Base-by-base conservation (phyloP, 2,329 filamentous ascomycete species). In the Fusarium hostae region DNA sequence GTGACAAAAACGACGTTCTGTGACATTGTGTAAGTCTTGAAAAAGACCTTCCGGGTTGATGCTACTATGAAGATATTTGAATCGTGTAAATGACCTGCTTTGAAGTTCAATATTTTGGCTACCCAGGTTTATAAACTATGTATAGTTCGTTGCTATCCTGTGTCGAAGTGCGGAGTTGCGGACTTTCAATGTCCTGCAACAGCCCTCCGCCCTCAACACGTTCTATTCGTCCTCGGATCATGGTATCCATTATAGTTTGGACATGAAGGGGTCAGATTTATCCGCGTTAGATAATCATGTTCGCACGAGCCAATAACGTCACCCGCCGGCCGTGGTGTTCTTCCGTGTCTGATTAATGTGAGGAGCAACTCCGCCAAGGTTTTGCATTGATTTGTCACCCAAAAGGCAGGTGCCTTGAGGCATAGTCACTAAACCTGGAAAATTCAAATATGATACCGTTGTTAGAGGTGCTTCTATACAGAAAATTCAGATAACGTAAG, bases 1-100 rank as follows among this genome's bases (percentile, higher is more conserved):
- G 60, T 48, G 1, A 65, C 63, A 20, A 65, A 65, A 16, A n/a
- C 50, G 18, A n/a, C 43, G 9, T 22, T 48, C 5, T 32, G 32
- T 5, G 43, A 11, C 60, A 65, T 65, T 13, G 18, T 26, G 22
- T 8, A 9, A 13, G 11, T 35, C 16, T 11, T 24, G 24, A 6
- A 18, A 37, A 24, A 30, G 15, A 9, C 9, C n/a, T 12, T 11
- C 1, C 9, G 3, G 9, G 1, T 13, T 11, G 48, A 9, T 15
- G 9, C 3, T 26, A n/a, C 12, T 15, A 22, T 20, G 3, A 24
- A n/a, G 12, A 11, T 16, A 12, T 12, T 7, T 12, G 11, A 24
- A n/a, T 26, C 10, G 9, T 4, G 22, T 24, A 6, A 37, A 28
- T 10, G 24, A 8, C 3, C 11, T 34, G 2, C n/a, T 34, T 12